Evolutionary conservation across 2,329 filamentous ascomycete species (phyloP), one percentile per base, ranked within the genome.

Genomic region (Helotiales sp.): DNA sequence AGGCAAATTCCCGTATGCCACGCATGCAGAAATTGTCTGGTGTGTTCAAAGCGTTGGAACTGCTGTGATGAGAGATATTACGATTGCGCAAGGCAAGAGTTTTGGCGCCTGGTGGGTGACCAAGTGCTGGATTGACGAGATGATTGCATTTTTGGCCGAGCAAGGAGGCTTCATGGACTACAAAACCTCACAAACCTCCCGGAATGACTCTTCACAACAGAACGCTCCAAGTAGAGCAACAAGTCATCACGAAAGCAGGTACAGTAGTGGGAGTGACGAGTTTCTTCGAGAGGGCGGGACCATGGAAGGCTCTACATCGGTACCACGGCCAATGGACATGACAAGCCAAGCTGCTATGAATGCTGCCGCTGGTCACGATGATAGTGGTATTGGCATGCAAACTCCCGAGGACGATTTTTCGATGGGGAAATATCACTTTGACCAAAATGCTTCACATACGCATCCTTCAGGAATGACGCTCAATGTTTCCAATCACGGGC

Each of bases 31-130:
- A 38, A 82, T 96, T 56, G 83, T 95, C 9, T 88, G 87, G 74
- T 91, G 87, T 63, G 86, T 93, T 38, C 87, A 91, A 66, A 82
- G 86, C 24, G 78, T 95, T 22, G 88, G 90, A 12, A 91, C 88
- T 7, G 86, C 89, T 19, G 87, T 90, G 17, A 85, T 95, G 77
- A 82, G 91, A 54, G 91, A 96, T 67, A 82, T 96, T 57, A 95
- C 90, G 0, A 86, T 95, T 51, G 81, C 85, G 38, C 87, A 89
- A 63, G 89, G 88, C 17, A 85, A 87, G 69, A 93, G 89, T 69
- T 96, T 93, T 69, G 88, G 90, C n/a, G 87, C 89, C 5, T 96
- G 91, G 91, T 95, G 90, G 90, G 90, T 97, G 57, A 92, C 92
- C 3, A 96, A 97, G 72, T 93, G 93, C 57, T 98, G 93, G 81